phyloP scores from a whole-genome alignment of 768 basidiomycete genomes.

The Hypholoma sublateritium region DNA sequence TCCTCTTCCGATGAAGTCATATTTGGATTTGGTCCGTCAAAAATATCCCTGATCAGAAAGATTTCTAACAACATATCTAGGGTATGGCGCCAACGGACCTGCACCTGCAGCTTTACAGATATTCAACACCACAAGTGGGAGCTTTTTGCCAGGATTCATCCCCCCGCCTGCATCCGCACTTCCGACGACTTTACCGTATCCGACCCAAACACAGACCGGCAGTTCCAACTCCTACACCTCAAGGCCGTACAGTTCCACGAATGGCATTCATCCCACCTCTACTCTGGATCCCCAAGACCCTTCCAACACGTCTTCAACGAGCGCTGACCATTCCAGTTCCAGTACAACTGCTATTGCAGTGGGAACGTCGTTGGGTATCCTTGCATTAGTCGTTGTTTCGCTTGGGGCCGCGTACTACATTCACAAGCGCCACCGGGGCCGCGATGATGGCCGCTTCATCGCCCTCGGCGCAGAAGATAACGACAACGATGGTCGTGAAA shows the following conservation, averaged over 20 bases:
- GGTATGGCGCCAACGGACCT: slow-evolving; percentile 49
- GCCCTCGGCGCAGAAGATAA: slow-evolving; percentile 23
- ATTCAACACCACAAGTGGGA: slow-evolving; percentile 44
- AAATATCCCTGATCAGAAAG: background rate
- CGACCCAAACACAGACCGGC: slow-evolving; percentile 27
- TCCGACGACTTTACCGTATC: slow-evolving; percentile 31
- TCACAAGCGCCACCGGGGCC: slow-evolving; percentile 29
- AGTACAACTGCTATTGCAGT: slow-evolving; percentile 53
- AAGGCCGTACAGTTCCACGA: background rate
- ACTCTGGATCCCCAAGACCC: slow-evolving; percentile 18
- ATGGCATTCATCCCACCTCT: slow-evolving; percentile 20
- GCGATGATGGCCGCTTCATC: slow-evolving; percentile 27
- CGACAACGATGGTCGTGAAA: slow-evolving; percentile 33
- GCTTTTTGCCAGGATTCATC: slow-evolving; percentile 42
- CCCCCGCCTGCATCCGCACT: slow-evolving; percentile 24
- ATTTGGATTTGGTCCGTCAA: slow-evolving; percentile 72
- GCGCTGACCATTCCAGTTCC: slow-evolving; percentile 17
- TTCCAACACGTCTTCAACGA: slow-evolving; percentile 12
- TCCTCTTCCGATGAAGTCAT: slow-evolving; percentile 60
- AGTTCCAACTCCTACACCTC: background rate
- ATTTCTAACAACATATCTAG: slow-evolving; percentile 24
- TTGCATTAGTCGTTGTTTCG: slow-evolving; percentile 49
- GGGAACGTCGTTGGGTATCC: slow-evolving; percentile 59
- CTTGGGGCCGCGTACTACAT: slow-evolving; percentile 44
- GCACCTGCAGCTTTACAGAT: slow-evolving; percentile 56